Base-by-base conservation (phyloP, 2,329 filamentous ascomycete genomes). In the Colletotrichum noveboracense region DNA sequence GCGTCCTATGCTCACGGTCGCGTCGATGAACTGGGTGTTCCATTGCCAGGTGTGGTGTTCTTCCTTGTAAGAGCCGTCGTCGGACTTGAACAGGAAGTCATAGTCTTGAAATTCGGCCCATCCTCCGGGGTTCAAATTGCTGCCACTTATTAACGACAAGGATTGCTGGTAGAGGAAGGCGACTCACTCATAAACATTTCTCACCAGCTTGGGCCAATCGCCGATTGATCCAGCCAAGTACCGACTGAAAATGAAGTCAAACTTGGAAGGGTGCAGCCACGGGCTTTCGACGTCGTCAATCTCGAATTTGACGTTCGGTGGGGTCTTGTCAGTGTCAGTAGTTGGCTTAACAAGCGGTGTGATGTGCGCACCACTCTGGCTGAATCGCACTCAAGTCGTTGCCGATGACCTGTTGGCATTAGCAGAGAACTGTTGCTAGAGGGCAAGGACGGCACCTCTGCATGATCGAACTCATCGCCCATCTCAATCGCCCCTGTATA, bases 251-350 rank as follows among this genome's bases (percentile, higher is more conserved):
- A 86, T 81, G 71, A 79, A 83, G 74, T 83, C 81, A 66, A 83
- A 84, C 68, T 79, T 79, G 52, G 82, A 78, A n/a, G 56, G 10
- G 80, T 83, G 84, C 77, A 85, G 82, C 85, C 86, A 87, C 8
- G 81, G 76, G 26, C 88, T 86, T 79, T 92, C 91, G 32, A 90
- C 89, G 80, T 94, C 92, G 80, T 94, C 92, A 34, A 94, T 88
- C 73, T 92, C 87, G 78, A 94, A 94, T 74, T 89, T 87, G 73
- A 92, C 90, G 78, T 94, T 94, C 26, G 87, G 89, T 0, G 94
- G 94, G 1, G 95, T 79, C 79, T 62, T 72, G 26, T 52, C 43
- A 52, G 18, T 48, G n/a, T n/a, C 16, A 30, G 58, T 34, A 8
- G 1, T 9, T 1, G 6, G 36, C 16, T 64, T 1, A 6, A 14